Conservation (phyloP, 192 early-diverging fungal genomes). For the Gaertneriomyces sp. region DNA sequence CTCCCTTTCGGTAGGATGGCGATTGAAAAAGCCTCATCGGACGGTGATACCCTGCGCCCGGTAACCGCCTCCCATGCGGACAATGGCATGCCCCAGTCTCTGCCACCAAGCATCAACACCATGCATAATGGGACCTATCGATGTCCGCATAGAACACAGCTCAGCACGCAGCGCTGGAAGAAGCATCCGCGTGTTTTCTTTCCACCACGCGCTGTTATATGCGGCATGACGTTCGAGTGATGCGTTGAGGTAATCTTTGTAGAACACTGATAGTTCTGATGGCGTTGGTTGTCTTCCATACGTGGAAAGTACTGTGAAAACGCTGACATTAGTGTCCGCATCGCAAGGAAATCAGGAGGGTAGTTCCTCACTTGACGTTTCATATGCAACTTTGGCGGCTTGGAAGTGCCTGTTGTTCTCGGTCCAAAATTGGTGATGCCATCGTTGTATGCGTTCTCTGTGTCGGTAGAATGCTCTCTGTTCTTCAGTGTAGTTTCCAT, state of each 20-base stretch:
- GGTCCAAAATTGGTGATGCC: constrained; percentile 40
- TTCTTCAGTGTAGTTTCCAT: not conserved
- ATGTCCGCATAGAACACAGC: constrained; percentile 4
- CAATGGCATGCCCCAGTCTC: constrained; percentile 16
- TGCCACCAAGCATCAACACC: constrained; percentile 14
- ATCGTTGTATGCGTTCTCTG: constrained; percentile 20
- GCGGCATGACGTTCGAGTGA: constrained; percentile 24
- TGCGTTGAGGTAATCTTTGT: constrained; percentile 31
- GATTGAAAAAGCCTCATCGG: not conserved
- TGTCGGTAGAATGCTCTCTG: constrained; percentile 13
- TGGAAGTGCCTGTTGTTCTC: constrained; percentile 38
- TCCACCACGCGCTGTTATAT: constrained; percentile 36
- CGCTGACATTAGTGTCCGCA: not conserved
- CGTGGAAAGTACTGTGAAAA: constrained; percentile 5
- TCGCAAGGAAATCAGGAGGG: not conserved
- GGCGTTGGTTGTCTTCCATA: constrained; percentile 19
- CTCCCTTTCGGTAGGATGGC: no score
- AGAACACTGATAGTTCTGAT: constrained; percentile 32
- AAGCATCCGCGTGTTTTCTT: constrained; percentile 28
- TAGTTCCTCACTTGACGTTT: constrained; percentile 13
- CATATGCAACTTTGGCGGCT: constrained; percentile 25
- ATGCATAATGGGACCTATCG: not conserved
- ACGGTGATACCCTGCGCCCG: constrained; percentile 28
- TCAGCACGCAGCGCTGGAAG: constrained; percentile 19
- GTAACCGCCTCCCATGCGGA: constrained; percentile 17